Evolutionary conservation across 352 stramenopile genomes (phyloP).

Genomic region (Globisporangium barbulae): DNA sequence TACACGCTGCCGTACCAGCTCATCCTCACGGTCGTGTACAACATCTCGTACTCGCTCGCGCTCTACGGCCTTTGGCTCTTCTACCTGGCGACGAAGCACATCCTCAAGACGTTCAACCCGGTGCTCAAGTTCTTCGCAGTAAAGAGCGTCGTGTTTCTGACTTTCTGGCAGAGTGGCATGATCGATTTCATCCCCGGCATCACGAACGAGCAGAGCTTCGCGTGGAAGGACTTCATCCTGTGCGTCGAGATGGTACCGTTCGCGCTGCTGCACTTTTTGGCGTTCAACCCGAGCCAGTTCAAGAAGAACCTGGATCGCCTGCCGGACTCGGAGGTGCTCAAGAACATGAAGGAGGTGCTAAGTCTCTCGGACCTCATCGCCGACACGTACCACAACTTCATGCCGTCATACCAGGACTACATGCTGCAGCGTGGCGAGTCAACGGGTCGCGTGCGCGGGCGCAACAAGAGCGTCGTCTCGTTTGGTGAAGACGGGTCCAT

Average conservation of each 20-base stretch:
- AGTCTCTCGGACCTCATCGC: constrained; percentile 76
- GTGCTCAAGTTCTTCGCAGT: constrained; percentile 93
- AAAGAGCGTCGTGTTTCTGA: constrained; percentile 92
- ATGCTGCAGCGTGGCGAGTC: constrained; percentile 74
- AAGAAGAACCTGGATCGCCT: constrained; percentile 71
- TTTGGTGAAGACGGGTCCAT: constrained; percentile 42
- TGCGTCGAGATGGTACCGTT: constrained; percentile 90
- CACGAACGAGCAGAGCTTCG: constrained; percentile 79
- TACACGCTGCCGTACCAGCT: constrained; percentile 79
- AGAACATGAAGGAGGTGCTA: constrained; percentile 88
- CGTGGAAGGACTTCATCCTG: constrained; percentile 91
- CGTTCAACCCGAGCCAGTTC: constrained; percentile 83
- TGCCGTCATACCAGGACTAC: constrained; percentile 83
- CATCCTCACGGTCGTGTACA: constrained; percentile 87
- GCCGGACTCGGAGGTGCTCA: constrained; percentile 78
- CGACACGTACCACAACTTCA: constrained; percentile 88
- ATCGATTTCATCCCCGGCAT: constrained; percentile 86
- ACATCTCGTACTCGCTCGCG: constrained; percentile 87
- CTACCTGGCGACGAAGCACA: constrained; percentile 88
- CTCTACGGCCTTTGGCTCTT: constrained; percentile 91
- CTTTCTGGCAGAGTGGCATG: constrained; percentile 89
- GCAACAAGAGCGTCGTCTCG: constrained; percentile 33
- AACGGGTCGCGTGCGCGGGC: constrained; percentile 27
- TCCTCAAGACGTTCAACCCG: constrained; percentile 78
- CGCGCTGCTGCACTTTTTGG: constrained; percentile 65